Base-by-base conservation (phyloP, 2,329 filamentous ascomycete genomes). In the Aureobasidium subglaciale region DNA sequence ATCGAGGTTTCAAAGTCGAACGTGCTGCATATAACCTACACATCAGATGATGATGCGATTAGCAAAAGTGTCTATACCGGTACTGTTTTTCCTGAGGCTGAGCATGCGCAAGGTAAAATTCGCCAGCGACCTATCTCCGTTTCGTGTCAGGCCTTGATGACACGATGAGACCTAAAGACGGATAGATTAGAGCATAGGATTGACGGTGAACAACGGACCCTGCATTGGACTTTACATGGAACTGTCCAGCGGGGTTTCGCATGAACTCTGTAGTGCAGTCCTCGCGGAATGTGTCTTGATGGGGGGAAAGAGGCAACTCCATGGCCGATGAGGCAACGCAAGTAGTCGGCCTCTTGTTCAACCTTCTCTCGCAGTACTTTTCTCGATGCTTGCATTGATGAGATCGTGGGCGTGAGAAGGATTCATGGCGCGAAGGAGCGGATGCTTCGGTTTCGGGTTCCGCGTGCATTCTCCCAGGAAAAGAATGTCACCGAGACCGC, bases 61-160 rank as follows among this genome's bases (percentile, higher is more conserved):
- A 13, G 41, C 9, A 43, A 29, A 13, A 20, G 3, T n/a, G n/a
- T n/a, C n/a, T n/a, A n/a, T n/a, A n/a, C n/a, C n/a, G 16, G 25
- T 18, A 43, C 10, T 3, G 18, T 1, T 5, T 30, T 11, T 4
- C 2, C 24, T 6, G 20, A 18, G 18, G n/a, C 7, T 9, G n/a
- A 11, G 25, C 22, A 5, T 24, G 41, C 27, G 24, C 18, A 29
- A 73, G 65, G 60, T 70, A 56, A 38, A 32, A 34, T 9, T 35
- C 20, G 15, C 13, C 43, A 35, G 25, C 6, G 16, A 13, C 11
- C 25, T n/a, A 11, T 9, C 29, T 22, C 18, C 29, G 9, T 18
- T 34, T 24, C 15, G 30, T 35, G 45, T 46, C 29, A 46, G 27
- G 13, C 22, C 5, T 10, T 4, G 5, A 46, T 46, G 42, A 46